Evolutionary conservation across 2,329 filamentous ascomycete species (phyloP), one percentile per base, ranked within the genome.

Genomic region (Pseudogymnoascus sp.): DNA sequence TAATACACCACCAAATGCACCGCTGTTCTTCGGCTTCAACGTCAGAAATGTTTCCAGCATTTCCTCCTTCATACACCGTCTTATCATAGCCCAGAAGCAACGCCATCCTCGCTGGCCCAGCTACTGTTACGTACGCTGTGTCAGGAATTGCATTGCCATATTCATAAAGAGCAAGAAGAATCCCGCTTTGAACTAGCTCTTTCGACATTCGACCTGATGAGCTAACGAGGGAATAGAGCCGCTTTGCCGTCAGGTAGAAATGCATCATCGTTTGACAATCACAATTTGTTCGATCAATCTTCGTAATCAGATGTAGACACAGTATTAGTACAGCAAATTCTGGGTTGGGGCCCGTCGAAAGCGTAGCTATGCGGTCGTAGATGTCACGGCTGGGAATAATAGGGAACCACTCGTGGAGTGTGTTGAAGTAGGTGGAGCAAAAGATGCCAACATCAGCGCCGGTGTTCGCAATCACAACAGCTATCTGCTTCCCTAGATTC

Each of bases 161-260:
- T 38, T 67, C 65, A 42, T 62, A 67, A 10, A 67, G 12, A 44
- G 64, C 65, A 56, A 67, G 37, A n/a, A 67, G 16, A 53, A 67
- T 25, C 11, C 61, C 62, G 18, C 60, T 59, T 56, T 67, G 65
- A 16, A 67, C 50, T 34, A 65, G 12, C 37, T 56, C 56, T 50
- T 62, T 63, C 14, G 65, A 65, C 37, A 46, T 23, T 63, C 61
- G 62, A 16, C 63, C 63, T 18, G 61, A 56, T 2, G 63, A 65
- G 5, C n/a, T 16, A 38, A 64, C 23, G 14, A 62, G 42, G 8
- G 42, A 25, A 25, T 25, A 61, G 28, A 62, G 37, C 7, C 42
- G 42, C 38, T 63, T 64, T 18, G 53, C 16, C 18, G 42, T 53
- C 28, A 53, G 36, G 42, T 61, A 50, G 14, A 10, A 16, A 2